These are phyloP conservation scores for Amesomyces nigricolor DNA, from an alignment of 2,329 filamentous ascomycete genomes.

Conservation along the genomic window DNA sequence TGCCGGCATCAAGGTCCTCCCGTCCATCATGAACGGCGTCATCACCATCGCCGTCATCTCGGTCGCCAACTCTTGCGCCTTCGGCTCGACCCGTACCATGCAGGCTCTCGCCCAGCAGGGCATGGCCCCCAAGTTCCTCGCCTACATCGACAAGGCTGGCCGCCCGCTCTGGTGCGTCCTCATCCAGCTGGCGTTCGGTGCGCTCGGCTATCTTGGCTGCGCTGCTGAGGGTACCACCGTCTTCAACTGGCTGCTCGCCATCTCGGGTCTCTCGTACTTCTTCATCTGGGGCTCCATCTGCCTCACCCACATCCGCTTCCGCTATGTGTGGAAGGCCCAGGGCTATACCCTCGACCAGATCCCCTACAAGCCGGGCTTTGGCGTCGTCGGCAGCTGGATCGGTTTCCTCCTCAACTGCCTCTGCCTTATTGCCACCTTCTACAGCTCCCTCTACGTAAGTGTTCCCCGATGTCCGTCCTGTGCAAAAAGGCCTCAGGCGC, in stretches of 20 bases:
- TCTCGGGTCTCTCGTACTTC: slow-evolving; percentile 67
- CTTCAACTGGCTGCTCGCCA: slow-evolving; percentile 62
- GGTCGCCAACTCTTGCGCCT: slow-evolving; percentile 48
- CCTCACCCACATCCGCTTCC: slow-evolving; percentile 60
- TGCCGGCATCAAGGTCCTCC: slow-evolving; percentile 61
- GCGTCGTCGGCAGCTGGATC: slow-evolving; percentile 63
- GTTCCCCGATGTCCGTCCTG: background rate
- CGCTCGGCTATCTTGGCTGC: slow-evolving; percentile 53
- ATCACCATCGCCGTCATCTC: slow-evolving; percentile 47
- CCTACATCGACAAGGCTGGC: slow-evolving; percentile 56
- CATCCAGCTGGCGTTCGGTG: slow-evolving; percentile 50
- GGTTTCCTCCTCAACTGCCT: slow-evolving; percentile 61
- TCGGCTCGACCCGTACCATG: slow-evolving; percentile 46
- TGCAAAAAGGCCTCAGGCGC: background rate
- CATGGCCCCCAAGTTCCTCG: slow-evolving; percentile 51
- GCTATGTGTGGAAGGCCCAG: slow-evolving; percentile 53
- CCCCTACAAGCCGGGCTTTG: slow-evolving; percentile 44
- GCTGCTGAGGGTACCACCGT: slow-evolving; percentile 37
- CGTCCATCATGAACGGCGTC: slow-evolving; percentile 64
- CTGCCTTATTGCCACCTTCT: slow-evolving; percentile 67
- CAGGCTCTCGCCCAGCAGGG: slow-evolving; percentile 44
- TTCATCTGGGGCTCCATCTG: slow-evolving; percentile 71
- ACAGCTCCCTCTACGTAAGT: slow-evolving; percentile 55
- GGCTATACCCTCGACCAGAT: slow-evolving; percentile 48
- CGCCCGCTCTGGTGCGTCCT: slow-evolving; percentile 52